Evolutionary conservation across 371 early-diverging fungal species (phyloP), one percentile per base, ranked within the genome.

Genomic region (Mucor piriformis): DNA sequence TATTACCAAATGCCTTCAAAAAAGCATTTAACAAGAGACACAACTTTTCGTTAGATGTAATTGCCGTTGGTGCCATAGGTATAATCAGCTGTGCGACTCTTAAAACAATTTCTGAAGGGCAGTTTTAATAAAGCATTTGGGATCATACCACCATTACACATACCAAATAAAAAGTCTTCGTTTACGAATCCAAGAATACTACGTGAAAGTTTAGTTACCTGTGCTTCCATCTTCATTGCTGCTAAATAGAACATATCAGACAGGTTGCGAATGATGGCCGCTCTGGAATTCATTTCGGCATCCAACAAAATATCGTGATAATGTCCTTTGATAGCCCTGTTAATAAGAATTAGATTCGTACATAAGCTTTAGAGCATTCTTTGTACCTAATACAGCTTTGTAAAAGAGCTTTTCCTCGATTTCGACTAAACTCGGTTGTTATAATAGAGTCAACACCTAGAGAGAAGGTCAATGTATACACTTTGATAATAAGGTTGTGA

Each of bases 201-300:
- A 27, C 42, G 52, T 2, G 34, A 21, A 0, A 51, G 8, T 12
- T 38, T 21, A 18, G 24, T 49, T 1, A 12, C 6, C n/a, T 54
- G 50, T 5, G 33, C 21, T 43, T 66, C 61, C 13, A 44, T 57
- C 8, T 88, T 90, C 57, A 87, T 77, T 27, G 87, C 92, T 24
- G 86, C 80, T 21, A 87, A 49, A 12, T 74, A 12, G 53, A 88
- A 86, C 32, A 81, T 85, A 38, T 90, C 85, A 64, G 88, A 87
- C n/a, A 93, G 60, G 57, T 93, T 94, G 35, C 85, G 59, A 13
- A 83, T 56, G 3, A 92, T 83, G 0, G 74, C 78, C 6, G 57
- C 13, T 27, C 57, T 50, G 7, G 84, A 74, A 64, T 92, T 92
- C 59, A 90, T 66, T 12, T 56, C 47, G 23, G 78, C 61, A 65